Evolutionary conservation across 257 asterid genomes (phyloP).

Genomic region (Penstemon barbatus): DNA sequence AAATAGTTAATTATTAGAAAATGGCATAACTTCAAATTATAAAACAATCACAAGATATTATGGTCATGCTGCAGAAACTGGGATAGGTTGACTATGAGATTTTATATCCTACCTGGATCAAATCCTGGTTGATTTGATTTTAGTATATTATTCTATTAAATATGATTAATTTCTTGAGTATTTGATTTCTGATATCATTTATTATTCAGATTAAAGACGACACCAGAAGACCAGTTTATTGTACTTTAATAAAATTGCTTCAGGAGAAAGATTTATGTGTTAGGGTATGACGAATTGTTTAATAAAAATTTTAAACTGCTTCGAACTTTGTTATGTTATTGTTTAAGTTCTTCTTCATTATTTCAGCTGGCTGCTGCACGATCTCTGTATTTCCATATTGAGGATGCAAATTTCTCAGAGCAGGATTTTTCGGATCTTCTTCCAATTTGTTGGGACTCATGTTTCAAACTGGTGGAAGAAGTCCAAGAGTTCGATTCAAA

Average conservation of each 20-base stretch:
- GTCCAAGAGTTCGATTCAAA: slow-evolving; percentile 96
- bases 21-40: background rate
- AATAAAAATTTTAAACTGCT: slow-evolving; percentile 1
- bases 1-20: background rate
- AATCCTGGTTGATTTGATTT: slow-evolving; percentile 19
- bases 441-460: slow-evolving; percentile 81
- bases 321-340: slow-evolving; percentile 18
- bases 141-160: slow-evolving; percentile 1
- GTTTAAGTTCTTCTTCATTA: slow-evolving; percentile 24
- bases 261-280: slow-evolving; percentile 91
- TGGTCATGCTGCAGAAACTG: slow-evolving; percentile 11
- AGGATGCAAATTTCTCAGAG: slow-evolving; percentile 91
- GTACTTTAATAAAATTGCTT: slow-evolving; percentile 87
- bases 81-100: slow-evolving; percentile 12
- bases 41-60: background rate
- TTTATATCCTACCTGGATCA: slow-evolving; percentile 15
- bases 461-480: slow-evolving; percentile 86
- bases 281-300: slow-evolving; percentile 55
- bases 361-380: slow-evolving; percentile 92
- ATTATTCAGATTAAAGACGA: slow-evolving; percentile 77
- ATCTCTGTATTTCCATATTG: slow-evolving; percentile 88
- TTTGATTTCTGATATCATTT: slow-evolving; percentile 29
- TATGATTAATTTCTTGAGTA: slow-evolving; percentile 17
- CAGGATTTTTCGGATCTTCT: slow-evolving; percentile 82
- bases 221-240: slow-evolving; percentile 82